Percentiles rank a stretch among this genome's conserved stretches.
These are phyloP conservation scores for Lentinula edodes DNA, from an alignment of 768 basidiomycete species.

Conservation along the genomic window DNA sequence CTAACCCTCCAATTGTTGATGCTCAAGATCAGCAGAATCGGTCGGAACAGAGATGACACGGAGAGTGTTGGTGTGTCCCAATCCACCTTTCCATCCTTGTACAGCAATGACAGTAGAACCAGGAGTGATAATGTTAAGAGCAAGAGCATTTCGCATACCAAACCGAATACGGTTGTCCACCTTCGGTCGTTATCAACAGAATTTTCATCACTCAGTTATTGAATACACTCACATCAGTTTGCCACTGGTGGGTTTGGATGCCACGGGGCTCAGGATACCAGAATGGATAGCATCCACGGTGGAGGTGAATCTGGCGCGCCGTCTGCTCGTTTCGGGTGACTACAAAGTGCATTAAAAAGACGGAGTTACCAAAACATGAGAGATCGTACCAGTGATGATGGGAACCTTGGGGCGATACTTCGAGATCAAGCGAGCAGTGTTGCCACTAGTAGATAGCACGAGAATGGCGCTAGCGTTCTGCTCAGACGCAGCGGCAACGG, in stretches of 20 bases:
- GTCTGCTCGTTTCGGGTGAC: conserved; percentile 97
- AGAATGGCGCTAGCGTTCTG: conserved; percentile 93
- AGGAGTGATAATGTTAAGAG: conserved; percentile 80
- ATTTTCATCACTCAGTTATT: neutral
- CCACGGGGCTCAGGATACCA: conserved; percentile 96
- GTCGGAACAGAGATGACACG: conserved; percentile 82
- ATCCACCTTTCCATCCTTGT: conserved; percentile 99
- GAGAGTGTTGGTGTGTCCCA: conserved; percentile 92
- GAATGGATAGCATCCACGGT: conserved; percentile 96
- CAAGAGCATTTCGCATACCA: conserved; percentile 79
- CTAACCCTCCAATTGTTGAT: conserved; percentile 1
- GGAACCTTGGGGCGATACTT: conserved; percentile 94
- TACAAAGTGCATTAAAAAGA: conserved; percentile 21
- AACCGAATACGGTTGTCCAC: conserved; percentile 88
- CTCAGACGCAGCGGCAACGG: conserved; percentile 92
- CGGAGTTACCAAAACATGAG: neutral
- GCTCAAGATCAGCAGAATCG: conserved; percentile 63
- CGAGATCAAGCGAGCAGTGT: conserved; percentile 91
- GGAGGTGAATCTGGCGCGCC: conserved; percentile 92
- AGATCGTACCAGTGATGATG: conserved; percentile 80
- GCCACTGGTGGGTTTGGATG: conserved; percentile 87
- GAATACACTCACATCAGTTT: conserved; percentile 74
- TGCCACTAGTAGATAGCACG: conserved; percentile 94
- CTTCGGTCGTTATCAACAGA: conserved; percentile 27
- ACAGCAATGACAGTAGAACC: conserved; percentile 90